Evolutionary conservation across 768 basidiomycete species (phyloP), one percentile per base, ranked within the genome.

Genomic region (Phaffia australis): DNA sequence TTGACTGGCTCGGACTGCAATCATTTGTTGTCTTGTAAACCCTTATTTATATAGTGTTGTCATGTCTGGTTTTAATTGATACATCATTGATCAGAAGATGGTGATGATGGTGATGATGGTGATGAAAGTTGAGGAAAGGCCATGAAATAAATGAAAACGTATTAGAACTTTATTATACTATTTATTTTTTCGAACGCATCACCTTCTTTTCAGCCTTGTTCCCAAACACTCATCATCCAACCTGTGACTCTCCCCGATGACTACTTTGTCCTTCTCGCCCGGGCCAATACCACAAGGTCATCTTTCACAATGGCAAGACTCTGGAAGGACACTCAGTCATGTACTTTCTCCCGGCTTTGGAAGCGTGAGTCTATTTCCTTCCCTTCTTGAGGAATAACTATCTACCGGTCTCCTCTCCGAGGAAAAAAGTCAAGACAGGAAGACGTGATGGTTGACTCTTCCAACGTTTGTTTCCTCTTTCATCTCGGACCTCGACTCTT

Each of bases 181-280:
- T 42, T 42, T 42, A 42, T 42, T 42, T 42, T 42, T 42, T 11
- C 4, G 11, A 42, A 4, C 11, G 35, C 11, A 42, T 42, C 35
- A 42, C 35, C 35, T 42, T 42, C 35, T 42, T 42, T 42, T 11
- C 35, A 42, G 4, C 11, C 35, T 42, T 11, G 11, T 11, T 11
- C 35, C 35, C n/a, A 5, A 42, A 42, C 35, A 42, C 25, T 54
- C 62, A 35, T 23, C 50, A 42, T 60, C 48, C 52, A 25, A 55
- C 42, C 48, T 27, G 30, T 55, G 50, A 8, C 65, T 58, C 19
- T 21, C 35, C 42, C 25, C 59, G 57, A 58, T 59, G 64, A 42
- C 65, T n/a, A 35, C 60, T 11, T 60, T 68, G 50, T 57, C 55
- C 30, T 55, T 68, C 56, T 23, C 16, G 0, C 66, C 66, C 1